phyloP scores from a whole-genome alignment of 805 yeast species.

The Tetrapisispora pingtungensis region DNA sequence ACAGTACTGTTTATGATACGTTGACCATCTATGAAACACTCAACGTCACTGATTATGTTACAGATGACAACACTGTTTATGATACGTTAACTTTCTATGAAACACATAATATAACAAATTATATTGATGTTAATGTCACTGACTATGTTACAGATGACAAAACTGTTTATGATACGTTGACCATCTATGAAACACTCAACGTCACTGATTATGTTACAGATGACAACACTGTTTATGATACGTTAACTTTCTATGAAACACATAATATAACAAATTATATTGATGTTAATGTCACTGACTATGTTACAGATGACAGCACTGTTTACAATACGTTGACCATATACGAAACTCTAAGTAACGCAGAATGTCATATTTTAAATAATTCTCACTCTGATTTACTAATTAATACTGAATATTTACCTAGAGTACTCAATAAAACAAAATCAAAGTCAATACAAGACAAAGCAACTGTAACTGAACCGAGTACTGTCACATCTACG shows the following conservation, averaged over 20 bases:
- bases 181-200: background rate
- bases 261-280: background rate
- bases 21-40: background rate
- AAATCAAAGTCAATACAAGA: too few relatives aligned
- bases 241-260: background rate
- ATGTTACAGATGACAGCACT: background rate
- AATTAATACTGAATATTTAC: too few relatives aligned
- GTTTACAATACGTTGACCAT: background rate
- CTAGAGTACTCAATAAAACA: too few relatives aligned
- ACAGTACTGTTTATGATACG: background rate
- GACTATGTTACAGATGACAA: background rate
- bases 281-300: background rate
- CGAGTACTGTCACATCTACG: too few relatives aligned
- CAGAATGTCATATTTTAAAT: too few relatives aligned
- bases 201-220: background rate
- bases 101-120: background rate
- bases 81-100: background rate
- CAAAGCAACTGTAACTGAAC: too few relatives aligned
- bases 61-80: background rate
- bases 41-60: too few relatives aligned
- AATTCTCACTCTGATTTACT: too few relatives aligned
- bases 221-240: background rate
- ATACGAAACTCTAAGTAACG: background rate
- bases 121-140: background rate
- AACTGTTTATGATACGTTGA: background rate